A percentile compares a stretch with the other conserved stretches of the same genome.
Conservation (phyloP, 2,329 filamentous ascomycete species). For the Cordyceps cateniannulata region DNA sequence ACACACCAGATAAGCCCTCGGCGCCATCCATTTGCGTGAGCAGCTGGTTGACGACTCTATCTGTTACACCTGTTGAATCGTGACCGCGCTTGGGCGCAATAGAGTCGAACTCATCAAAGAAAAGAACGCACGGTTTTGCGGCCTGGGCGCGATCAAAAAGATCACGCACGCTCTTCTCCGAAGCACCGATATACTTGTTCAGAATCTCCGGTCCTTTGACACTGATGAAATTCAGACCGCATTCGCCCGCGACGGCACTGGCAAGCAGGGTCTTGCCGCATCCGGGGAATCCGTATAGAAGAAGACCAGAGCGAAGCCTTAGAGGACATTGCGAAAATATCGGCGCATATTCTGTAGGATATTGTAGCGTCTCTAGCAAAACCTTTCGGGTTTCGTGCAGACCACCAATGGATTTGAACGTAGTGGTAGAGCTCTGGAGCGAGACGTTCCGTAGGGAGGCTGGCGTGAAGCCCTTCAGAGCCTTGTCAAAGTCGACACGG, state of each 20-base stretch:
- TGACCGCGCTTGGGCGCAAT: slow-evolving; percentile 97
- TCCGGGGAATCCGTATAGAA: slow-evolving; percentile 91
- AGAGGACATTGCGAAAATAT: slow-evolving; percentile 96
- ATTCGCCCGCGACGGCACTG: slow-evolving; percentile 95
- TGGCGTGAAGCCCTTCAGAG: slow-evolving; percentile 87
- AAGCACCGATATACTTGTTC: slow-evolving; percentile 98
- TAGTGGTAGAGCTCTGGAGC: slow-evolving; percentile 85
- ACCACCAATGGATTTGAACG: slow-evolving; percentile 87
- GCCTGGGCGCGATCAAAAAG: slow-evolving; percentile 89
- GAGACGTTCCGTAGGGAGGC: slow-evolving; percentile 92
- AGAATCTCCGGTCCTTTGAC: slow-evolving; percentile 97
- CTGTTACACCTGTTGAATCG: slow-evolving; percentile 96
- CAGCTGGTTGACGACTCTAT: slow-evolving; percentile 95
- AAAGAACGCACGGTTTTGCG: slow-evolving; percentile 86
- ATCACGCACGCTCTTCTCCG: slow-evolving; percentile 92
- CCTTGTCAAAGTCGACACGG: slow-evolving; percentile 72
- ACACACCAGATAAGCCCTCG: slow-evolving; percentile 89
- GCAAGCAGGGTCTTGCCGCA: slow-evolving; percentile 96
- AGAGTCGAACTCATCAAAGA: slow-evolving; percentile 98
- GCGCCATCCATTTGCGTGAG: slow-evolving; percentile 98
- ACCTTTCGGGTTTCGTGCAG: slow-evolving; percentile 79
- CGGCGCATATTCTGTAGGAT: slow-evolving; percentile 94
- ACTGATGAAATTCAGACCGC: slow-evolving; percentile 94
- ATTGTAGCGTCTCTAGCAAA: slow-evolving; percentile 91
- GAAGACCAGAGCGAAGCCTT: slow-evolving; percentile 83